These are phyloP conservation scores for Podaxis carcinomalis DNA, from an alignment of 768 basidiomycete species.

Conservation along the genomic window DNA sequence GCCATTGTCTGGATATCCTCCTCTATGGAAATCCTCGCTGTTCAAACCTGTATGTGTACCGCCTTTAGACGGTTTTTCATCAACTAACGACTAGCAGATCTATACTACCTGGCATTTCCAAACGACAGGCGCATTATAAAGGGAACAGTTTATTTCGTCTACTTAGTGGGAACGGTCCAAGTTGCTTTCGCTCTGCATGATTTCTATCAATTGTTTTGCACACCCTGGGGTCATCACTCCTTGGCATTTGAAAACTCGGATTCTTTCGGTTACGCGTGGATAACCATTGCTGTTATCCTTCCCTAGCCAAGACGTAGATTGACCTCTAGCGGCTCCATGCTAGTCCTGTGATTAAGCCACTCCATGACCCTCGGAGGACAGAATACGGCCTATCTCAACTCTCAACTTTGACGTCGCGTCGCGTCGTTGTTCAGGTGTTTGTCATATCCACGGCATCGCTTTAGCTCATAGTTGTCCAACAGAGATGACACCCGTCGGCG, in stretches of 20 bases:
- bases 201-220: not conserved
- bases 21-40: conserved; percentile 3
- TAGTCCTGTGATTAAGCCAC: conserved; percentile 2
- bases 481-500: not conserved
- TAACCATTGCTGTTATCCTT: not conserved
- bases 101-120: conserved; percentile 1
- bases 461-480: not conserved
- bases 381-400: not conserved
- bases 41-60: not conserved
- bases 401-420: not conserved
- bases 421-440: not conserved
- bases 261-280: not conserved
- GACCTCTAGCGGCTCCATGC: not conserved
- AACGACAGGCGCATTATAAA: not conserved
- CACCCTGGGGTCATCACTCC: not conserved
- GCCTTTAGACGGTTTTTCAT: not conserved
- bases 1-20: not conserved
- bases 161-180: not conserved
- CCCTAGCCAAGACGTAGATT: not conserved
- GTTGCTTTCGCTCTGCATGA: not conserved
- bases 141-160: not conserved
- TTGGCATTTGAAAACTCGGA: not conserved
- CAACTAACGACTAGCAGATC: not conserved
- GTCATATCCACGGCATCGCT: not conserved
- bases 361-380: not conserved